phyloP scores from a whole-genome alignment of 441 rosid genomes.

The Syzygium malaccense region DNA sequence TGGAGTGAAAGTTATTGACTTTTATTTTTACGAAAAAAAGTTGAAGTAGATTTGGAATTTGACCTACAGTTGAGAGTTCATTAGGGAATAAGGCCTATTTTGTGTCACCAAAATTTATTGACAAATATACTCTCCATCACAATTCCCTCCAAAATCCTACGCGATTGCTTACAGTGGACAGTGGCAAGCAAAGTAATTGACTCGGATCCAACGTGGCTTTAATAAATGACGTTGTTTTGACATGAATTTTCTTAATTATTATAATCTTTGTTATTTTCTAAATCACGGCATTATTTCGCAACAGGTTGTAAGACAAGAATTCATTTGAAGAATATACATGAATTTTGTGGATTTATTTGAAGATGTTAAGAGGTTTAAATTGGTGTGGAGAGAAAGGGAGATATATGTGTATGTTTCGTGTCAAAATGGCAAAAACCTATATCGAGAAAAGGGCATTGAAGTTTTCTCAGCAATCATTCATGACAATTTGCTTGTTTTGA shows the following conservation, averaged over 20 bases:
- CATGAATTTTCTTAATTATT: not conserved
- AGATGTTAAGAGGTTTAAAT: not conserved
- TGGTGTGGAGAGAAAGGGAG: not conserved
- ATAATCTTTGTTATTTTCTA: not conserved
- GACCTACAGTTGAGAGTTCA: too few relatives aligned
- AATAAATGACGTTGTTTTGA: too few relatives aligned
- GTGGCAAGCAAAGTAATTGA: not conserved
- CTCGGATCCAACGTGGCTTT: not conserved
- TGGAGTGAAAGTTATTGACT: too few relatives aligned
- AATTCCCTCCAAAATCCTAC: not conserved
- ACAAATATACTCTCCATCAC: not conserved
- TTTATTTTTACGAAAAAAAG: too few relatives aligned
- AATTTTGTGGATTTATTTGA: not conserved
- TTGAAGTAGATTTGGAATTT: too few relatives aligned
- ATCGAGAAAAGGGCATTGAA: not conserved
- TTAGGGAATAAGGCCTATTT: not conserved
- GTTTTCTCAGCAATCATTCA: not conserved
- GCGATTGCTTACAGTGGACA: not conserved
- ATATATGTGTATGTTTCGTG: not conserved
- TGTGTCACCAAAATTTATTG: not conserved
- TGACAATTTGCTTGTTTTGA: not conserved
- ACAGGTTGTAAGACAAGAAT: not conserved
- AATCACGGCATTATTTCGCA: not conserved
- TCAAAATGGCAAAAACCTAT: not conserved
- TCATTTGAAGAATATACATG: not conserved